phyloP scores from a whole-genome alignment of 345 rosid species.

The Pistacia vera region DNA sequence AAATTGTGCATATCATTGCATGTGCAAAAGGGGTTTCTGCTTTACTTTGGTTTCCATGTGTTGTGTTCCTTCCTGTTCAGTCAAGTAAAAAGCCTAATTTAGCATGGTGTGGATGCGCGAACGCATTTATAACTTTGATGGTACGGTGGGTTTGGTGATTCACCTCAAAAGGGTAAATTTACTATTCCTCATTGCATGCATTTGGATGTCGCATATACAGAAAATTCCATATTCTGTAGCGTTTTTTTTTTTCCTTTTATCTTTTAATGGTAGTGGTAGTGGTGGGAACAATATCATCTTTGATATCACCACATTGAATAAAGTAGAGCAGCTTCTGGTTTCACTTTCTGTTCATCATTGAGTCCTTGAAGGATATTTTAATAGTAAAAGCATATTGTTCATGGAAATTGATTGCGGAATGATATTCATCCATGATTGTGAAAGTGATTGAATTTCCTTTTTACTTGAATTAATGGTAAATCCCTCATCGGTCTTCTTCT shows the following conservation, averaged over 20 bases:
- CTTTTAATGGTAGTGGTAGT: neutral
- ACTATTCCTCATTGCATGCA: neutral
- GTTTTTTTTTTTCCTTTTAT: neutral
- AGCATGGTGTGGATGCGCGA: neutral
- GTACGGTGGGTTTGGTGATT: neutral
- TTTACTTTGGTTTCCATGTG: neutral
- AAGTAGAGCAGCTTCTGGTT: neutral
- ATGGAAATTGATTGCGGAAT: neutral
- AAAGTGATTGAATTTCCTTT: neutral
- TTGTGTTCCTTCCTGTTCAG: neutral
- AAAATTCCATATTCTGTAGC: neutral
- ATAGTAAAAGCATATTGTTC: neutral
- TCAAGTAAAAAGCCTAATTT: neutral
- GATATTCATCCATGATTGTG: neutral
- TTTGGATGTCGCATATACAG: neutral
- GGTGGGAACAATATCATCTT: neutral
- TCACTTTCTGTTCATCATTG: too few relatives aligned
- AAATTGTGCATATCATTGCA: neutral
- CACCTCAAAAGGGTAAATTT: neutral
- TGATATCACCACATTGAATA: neutral
- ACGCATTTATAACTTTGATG: neutral
- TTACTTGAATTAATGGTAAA: neutral
- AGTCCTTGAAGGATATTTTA: too few relatives aligned
- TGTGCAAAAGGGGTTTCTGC: neutral
- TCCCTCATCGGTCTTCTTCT: neutral